Evolutionary conservation across 805 yeast species (phyloP).

Genomic region (Saturnispora saitoi): DNA sequence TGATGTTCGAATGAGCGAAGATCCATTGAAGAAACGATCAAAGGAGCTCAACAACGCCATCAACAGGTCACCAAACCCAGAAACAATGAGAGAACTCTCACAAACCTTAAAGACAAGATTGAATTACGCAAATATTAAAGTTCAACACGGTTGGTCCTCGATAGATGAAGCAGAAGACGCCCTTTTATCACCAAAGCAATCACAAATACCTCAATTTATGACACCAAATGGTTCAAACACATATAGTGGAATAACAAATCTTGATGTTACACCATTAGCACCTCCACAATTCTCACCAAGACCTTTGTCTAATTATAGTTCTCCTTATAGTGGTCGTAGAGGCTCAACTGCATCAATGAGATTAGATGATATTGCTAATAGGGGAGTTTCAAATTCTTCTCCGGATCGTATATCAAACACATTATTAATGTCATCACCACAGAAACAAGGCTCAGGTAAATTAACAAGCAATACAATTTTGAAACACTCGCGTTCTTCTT

Average conservation of each 20-base stretch:
- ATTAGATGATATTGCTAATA: slow-evolving; percentile 26
- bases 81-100: slow-evolving; percentile 29
- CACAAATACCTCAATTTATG: slow-evolving; percentile 4
- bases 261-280: slow-evolving; percentile 1
- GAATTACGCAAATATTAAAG: slow-evolving; percentile 30
- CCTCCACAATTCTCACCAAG: slow-evolving; percentile 11
- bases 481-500: slow-evolving; percentile 6
- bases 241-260: neutral
- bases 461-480: neutral
- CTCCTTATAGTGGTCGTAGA: slow-evolving; percentile 6
- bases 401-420: slow-evolving; percentile 8
- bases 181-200: slow-evolving; percentile 7
- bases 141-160: slow-evolving; percentile 30
- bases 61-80: slow-evolving; percentile 19
- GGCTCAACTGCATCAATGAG: slow-evolving; percentile 15
- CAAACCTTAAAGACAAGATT: slow-evolving; percentile 30
- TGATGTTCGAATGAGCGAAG: slow-evolving; percentile 16
- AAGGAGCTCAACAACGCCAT: slow-evolving; percentile 26
- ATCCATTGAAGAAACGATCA: slow-evolving; percentile 25
- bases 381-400: slow-evolving; percentile 8
- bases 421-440: slow-evolving; percentile 8
- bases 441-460: slow-evolving; percentile 2
- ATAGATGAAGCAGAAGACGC: slow-evolving; percentile 25
- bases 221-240: neutral
- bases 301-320: neutral